Evolutionary conservation across 2,329 filamentous ascomycete species (phyloP).

Genomic region (Fusarium lateritium): DNA sequence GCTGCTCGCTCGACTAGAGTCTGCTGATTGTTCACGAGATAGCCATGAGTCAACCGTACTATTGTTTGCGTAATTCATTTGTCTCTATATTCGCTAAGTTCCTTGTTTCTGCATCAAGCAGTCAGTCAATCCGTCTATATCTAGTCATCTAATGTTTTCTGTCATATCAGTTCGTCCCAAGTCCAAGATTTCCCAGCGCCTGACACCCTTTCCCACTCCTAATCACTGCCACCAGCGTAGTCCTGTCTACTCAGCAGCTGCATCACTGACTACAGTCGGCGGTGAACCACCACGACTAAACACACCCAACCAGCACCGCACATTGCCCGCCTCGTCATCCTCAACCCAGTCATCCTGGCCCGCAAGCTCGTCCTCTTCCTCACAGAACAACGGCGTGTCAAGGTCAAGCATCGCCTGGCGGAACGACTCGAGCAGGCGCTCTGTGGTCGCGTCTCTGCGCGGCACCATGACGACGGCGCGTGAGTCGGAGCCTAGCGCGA

Average conservation of each 20-base stretch:
- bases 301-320: slow-evolving; percentile 80
- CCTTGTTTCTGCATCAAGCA: slow-evolving; percentile 3
- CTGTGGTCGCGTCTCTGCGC: slow-evolving; percentile 77
- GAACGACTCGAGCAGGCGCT: slow-evolving; percentile 74
- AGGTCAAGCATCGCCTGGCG: slow-evolving; percentile 70
- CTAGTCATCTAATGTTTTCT: slow-evolving; percentile 15
- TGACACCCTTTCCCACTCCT: slow-evolving; percentile 1
- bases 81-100: slow-evolving; percentile 9
- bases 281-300: slow-evolving; percentile 60
- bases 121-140: slow-evolving; percentile 24
- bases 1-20: slow-evolving; percentile 1
- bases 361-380: slow-evolving; percentile 73
- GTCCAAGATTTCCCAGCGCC: background rate
- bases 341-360: slow-evolving; percentile 82
- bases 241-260: background rate
- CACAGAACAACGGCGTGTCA: slow-evolving; percentile 61
- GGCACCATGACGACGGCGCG: slow-evolving; percentile 86
- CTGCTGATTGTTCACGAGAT: slow-evolving; percentile 32
- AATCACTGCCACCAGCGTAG: background rate
- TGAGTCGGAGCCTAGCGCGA: slow-evolving; percentile 69
- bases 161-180: slow-evolving; percentile 9
- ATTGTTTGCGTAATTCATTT: slow-evolving; percentile 21
- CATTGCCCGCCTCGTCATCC: slow-evolving; percentile 62
- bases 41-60: slow-evolving; percentile 30
- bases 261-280: slow-evolving; percentile 23